Evolutionary conservation across 768 basidiomycete species (phyloP).

Genomic region (Aureoboletus auriporus): DNA sequence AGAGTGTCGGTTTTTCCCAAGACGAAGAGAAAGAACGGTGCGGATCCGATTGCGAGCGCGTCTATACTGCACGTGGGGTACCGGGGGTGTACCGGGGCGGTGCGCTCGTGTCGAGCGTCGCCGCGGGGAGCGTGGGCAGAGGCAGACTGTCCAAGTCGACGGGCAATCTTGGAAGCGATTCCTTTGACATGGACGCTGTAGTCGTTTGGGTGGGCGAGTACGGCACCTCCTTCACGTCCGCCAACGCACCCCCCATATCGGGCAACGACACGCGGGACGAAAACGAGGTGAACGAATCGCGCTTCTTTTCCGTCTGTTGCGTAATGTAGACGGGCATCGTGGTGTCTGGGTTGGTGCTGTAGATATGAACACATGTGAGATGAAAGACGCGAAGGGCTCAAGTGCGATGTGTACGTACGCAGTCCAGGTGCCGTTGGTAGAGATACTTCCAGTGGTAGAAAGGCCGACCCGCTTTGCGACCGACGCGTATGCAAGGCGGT

Average conservation of each 20-base stretch:
- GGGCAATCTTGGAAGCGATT: constrained; percentile 22
- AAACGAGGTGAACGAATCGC: constrained; percentile 47
- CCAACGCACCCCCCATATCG: constrained; percentile 37
- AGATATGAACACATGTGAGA: constrained; percentile 1
- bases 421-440: constrained; percentile 22
- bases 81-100: constrained; percentile 24
- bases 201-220: constrained; percentile 20
- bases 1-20: not conserved
- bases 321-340: constrained; percentile 45
- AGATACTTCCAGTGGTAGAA: constrained; percentile 25
- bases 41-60: not conserved
- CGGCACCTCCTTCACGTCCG: constrained; percentile 18
- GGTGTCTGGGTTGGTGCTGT: constrained; percentile 21
- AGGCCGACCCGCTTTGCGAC: constrained; percentile 35
- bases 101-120: constrained; percentile 7
- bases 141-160: constrained; percentile 11
- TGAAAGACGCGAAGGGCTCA: not conserved
- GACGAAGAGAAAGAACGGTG: not conserved
- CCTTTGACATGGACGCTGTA: constrained; percentile 23
- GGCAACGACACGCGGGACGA: constrained; percentile 40
- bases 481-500: constrained; percentile 38
- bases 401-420: constrained; percentile 23
- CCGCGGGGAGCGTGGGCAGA: constrained; percentile 19
- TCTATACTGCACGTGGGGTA: constrained; percentile 16
- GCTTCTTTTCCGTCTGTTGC: constrained; percentile 41